Conservation (phyloP, 495 filamentous ascomycete species). For the Chaetomium cochliodes region DNA sequence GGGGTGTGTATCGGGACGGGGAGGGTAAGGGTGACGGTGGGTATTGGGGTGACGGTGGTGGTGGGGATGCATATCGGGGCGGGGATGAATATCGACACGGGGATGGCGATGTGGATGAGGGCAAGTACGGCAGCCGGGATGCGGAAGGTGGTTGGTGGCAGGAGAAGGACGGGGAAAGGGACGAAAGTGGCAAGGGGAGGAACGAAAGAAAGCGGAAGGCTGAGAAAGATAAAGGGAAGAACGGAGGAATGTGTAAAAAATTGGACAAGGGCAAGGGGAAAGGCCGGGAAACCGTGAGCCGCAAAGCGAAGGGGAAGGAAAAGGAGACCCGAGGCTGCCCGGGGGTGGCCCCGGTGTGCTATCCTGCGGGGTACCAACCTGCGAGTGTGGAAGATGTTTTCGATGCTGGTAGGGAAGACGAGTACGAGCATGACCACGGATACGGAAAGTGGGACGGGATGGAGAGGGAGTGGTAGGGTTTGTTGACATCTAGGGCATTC, state of each 20-base stretch:
- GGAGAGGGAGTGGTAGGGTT: neutral
- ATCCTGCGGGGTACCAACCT: constrained; percentile 7
- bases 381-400: constrained; percentile 11
- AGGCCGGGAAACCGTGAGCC: neutral
- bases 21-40: neutral
- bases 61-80: no score
- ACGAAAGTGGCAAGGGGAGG: no score
- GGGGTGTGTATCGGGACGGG: neutral
- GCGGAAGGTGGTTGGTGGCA: no score
- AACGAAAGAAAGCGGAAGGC: neutral
- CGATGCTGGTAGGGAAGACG: neutral
- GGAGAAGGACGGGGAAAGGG: neutral
- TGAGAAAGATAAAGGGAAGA: neutral
- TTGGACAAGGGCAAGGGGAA: constrained; percentile 7
- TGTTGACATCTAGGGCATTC: neutral
- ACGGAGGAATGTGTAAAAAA: neutral
- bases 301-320: constrained; percentile 2
- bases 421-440: neutral
- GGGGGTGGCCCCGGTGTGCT: neutral
- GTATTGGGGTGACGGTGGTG: no score
- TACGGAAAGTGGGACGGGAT: neutral
- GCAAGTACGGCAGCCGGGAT: no score
- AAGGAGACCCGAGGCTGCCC: neutral
- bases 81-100: no score
- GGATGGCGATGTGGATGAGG: no score